Conservation (phyloP, 1,284 basidiomycete species). For the Leccinum ponderosum region DNA sequence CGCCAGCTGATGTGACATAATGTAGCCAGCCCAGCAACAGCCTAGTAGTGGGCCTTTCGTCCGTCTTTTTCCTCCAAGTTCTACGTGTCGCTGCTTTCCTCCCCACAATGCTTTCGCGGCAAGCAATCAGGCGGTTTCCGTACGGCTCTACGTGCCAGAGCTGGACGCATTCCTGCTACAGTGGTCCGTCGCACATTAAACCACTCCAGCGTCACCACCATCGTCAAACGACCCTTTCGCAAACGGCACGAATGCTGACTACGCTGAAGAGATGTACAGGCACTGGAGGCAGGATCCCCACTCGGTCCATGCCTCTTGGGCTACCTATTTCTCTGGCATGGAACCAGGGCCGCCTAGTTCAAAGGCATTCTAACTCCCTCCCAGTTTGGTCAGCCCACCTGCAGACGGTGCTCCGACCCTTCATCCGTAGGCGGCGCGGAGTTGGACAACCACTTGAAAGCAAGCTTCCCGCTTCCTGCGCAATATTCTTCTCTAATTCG, state of each 20-base stretch:
- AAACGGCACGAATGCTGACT: slow-evolving; percentile 92
- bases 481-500: slow-evolving; percentile 7
- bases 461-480: slow-evolving; percentile 34
- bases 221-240: slow-evolving; percentile 82
- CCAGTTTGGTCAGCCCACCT: slow-evolving; percentile 65
- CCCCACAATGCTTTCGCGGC: slow-evolving; percentile 32
- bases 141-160: slow-evolving; percentile 18
- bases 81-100: not conserved
- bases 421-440: slow-evolving; percentile 70
- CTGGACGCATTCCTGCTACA: slow-evolving; percentile 12
- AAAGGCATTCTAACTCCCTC: slow-evolving; percentile 86
- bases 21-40: not conserved
- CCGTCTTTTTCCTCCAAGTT: not conserved
- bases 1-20: slow-evolving; percentile 18
- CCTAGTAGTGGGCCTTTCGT: not conserved
- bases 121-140: slow-evolving; percentile 32
- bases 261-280: slow-evolving; percentile 95
- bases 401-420: slow-evolving; percentile 84
- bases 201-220: slow-evolving; percentile 53
- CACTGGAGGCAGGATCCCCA: slow-evolving; percentile 89
- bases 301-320: slow-evolving; percentile 95
- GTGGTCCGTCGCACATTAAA: slow-evolving; percentile 36
- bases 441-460: slow-evolving; percentile 95
- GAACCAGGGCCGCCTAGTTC: slow-evolving; percentile 85
- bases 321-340: slow-evolving; percentile 92